These are phyloP conservation scores for Talaromyces sp. DNA, from an alignment of 2,329 filamentous ascomycete genomes.

Conservation along the genomic window DNA sequence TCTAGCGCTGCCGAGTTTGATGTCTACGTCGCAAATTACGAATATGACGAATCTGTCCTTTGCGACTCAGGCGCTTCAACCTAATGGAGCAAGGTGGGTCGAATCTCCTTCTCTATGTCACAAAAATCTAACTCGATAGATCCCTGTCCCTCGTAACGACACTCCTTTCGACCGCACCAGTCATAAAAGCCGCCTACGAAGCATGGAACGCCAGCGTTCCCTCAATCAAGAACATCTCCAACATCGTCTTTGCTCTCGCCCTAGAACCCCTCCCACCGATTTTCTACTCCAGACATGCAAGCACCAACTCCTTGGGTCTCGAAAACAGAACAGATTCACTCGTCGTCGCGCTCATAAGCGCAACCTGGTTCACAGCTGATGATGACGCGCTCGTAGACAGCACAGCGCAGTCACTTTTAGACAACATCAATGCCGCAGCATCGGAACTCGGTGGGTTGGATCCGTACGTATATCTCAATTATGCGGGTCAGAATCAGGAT, in stretches of 20 bases:
- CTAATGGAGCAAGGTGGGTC: slow-evolving; percentile 9
- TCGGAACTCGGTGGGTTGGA: background rate
- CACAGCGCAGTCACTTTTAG: background rate
- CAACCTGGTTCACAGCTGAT: background rate
- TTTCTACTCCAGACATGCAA: slow-evolving; percentile 7
- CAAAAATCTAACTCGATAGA: background rate
- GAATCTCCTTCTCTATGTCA: no score
- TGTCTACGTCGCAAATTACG: background rate
- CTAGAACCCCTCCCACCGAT: slow-evolving; percentile 10
- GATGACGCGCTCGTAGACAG: background rate
- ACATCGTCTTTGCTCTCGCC: slow-evolving; percentile 4
- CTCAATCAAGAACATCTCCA: slow-evolving; percentile 8
- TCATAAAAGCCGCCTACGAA: slow-evolving; percentile 17
- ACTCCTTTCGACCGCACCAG: slow-evolving; percentile 7
- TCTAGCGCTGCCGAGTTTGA: background rate
- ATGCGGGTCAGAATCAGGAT: slow-evolving; percentile 10
- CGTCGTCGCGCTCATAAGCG: slow-evolving; percentile 7
- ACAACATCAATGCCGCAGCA: background rate
- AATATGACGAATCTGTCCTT: slow-evolving; percentile 4
- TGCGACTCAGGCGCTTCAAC: slow-evolving; percentile 11
- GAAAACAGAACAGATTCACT: slow-evolving; percentile 6
- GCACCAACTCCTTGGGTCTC: background rate
- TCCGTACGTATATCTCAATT: slow-evolving; percentile 11
- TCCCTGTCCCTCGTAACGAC: slow-evolving; percentile 14
- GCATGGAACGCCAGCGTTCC: slow-evolving; percentile 13